phyloP scores from a whole-genome alignment of 2,329 filamentous ascomycete genomes.

The Thermothelomyces thermophilus region DNA sequence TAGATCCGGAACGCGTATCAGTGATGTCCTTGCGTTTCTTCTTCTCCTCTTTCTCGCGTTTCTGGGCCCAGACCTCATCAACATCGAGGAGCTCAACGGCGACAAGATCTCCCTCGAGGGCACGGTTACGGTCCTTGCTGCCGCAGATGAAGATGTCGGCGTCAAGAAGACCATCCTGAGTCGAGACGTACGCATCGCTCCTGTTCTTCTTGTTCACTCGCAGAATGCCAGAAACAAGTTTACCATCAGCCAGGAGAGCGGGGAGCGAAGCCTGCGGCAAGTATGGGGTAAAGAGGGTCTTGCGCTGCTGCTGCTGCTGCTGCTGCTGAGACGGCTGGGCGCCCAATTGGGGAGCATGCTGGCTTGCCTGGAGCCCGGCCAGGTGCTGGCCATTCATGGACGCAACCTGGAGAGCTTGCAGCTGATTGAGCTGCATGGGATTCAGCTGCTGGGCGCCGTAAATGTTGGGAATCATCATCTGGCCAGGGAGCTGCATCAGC shows the following conservation, averaged over 20 bases:
- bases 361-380: constrained; percentile 60
- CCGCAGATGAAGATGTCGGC: constrained; percentile 99
- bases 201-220: constrained; percentile 99
- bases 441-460: constrained; percentile 81
- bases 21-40: constrained; percentile 99
- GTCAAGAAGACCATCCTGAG: constrained; percentile 77
- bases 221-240: constrained; percentile 91
- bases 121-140: constrained; percentile 96
- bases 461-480: constrained; percentile 81
- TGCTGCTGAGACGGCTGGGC: constrained; percentile 65
- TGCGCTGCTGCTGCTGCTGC: constrained; percentile 70
- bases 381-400: constrained; percentile 74
- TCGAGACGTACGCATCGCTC: constrained; percentile 95
- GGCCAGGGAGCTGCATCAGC: constrained; percentile 76
- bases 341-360: constrained; percentile 62
- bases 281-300: constrained; percentile 97
- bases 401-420: constrained; percentile 86
- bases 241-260: constrained; percentile 81
- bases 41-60: constrained; percentile 99
- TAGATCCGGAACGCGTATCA: constrained; percentile 74
- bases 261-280: constrained; percentile 90
- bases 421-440: constrained; percentile 78
- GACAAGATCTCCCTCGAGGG: constrained; percentile 90
- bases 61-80: constrained; percentile 97
- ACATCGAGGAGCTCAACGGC: constrained; percentile 95